These are phyloP conservation scores for Rhodamnia rubescens DNA, from an alignment of 345 rosid genomes.

Conservation along the genomic window DNA sequence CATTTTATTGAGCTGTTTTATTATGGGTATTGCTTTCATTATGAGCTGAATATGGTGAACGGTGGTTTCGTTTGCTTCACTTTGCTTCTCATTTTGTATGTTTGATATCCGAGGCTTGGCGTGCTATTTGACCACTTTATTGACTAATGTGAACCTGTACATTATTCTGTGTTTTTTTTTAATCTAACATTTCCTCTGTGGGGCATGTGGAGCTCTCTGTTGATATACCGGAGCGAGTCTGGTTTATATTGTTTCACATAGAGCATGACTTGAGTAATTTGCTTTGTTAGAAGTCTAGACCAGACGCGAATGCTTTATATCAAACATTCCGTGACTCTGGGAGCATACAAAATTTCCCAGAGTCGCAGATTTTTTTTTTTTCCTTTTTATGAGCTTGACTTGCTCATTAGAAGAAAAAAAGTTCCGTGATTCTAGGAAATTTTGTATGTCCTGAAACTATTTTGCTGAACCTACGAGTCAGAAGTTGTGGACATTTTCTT, in stretches of 20 bases:
- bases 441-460: not conserved
- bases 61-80: not conserved
- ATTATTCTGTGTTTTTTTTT: not conserved
- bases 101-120: not conserved
- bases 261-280: not conserved
- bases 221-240: not conserved
- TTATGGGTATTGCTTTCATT: not conserved
- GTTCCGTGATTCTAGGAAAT: not conserved
- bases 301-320: not conserved
- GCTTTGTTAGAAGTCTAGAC: not conserved
- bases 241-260: not conserved
- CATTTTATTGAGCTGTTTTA: not conserved
- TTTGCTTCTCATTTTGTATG: not conserved
- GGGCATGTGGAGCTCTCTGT: not conserved
- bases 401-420: not conserved
- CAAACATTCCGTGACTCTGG: not conserved
- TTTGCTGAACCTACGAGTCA: not conserved
- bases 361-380: not conserved
- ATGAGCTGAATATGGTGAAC: not conserved
- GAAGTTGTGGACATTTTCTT: not conserved
- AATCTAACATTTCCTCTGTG: not conserved
- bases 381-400: not conserved
- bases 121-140: not conserved
- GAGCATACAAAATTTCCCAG: not conserved
- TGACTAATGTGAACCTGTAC: not conserved